A percentile compares a stretch with the other conserved stretches of the same genome.
phyloP scores from a whole-genome alignment of 345 rosid genomes.

The Moringa oleifera region DNA sequence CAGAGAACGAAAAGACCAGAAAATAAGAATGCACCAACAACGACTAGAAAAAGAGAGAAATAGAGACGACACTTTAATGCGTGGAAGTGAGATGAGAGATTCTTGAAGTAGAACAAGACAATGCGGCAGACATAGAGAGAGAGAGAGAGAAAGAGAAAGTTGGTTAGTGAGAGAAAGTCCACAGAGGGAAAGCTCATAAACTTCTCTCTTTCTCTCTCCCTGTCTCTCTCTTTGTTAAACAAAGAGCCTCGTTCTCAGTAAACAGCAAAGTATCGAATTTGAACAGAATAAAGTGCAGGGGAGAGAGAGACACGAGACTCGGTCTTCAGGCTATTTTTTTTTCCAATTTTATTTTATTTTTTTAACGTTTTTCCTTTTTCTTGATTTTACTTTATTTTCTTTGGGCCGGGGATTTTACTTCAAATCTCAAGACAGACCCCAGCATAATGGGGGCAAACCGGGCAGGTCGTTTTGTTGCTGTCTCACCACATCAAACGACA shows the following conservation, averaged over 20 bases:
- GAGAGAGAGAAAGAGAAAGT: constrained; percentile 23
- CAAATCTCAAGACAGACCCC: constrained; percentile 23
- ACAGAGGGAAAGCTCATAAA: constrained; percentile 20
- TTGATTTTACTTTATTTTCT: neutral
- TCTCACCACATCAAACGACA: constrained; percentile 21
- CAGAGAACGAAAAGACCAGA: constrained; percentile 23
- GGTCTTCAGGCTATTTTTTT: constrained; percentile 14
- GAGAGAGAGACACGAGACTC: constrained; percentile 23
- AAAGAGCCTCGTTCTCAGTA: constrained; percentile 64
- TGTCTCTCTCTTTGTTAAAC: constrained; percentile 30
- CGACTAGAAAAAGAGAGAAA: constrained; percentile 23
- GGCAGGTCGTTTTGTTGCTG: constrained; percentile 24
- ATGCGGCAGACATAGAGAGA: constrained; percentile 58
- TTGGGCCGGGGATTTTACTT: neutral
- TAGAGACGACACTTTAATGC: constrained; percentile 43
- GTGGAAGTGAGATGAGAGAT: constrained; percentile 67
- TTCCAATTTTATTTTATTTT: neutral
- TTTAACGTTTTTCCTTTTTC: neutral
- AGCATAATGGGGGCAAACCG: constrained; percentile 13
- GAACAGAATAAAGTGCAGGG: constrained; percentile 80
- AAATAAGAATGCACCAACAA: constrained; percentile 18
- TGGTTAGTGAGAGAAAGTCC: constrained; percentile 26
- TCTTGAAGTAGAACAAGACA: constrained; percentile 76
- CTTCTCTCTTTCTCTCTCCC: constrained; percentile 27
- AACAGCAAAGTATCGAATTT: constrained; percentile 61